Evolutionary conservation across 2,329 filamentous ascomycete genomes (phyloP), one percentile per base, ranked within the genome.

Genomic region (Curvularia verruculosa): DNA sequence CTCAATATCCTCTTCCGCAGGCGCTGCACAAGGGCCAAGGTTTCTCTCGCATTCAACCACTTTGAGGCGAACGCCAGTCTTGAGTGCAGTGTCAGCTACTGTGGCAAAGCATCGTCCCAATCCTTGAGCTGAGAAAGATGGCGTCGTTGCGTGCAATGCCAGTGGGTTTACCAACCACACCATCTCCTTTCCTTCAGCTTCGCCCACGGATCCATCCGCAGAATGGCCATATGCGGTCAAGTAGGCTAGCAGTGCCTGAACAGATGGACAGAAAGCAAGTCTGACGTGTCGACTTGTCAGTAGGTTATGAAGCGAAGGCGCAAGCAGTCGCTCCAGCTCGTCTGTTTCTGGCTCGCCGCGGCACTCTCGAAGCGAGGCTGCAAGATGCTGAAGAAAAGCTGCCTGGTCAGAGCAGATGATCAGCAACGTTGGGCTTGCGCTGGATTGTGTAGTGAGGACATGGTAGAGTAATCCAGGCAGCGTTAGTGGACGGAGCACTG

Each of bases 171-270:
- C 89, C 1, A 90, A 75, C 1, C 91, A 72, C 3, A 92, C 82
- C 72, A 61, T 66, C 48, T 66, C 52, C 18, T 48, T 47, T 15
- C 52, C 45, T 45, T 53, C 50, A 46, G 49, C 51, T 19, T 60
- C 57, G 21, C 34, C 59, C 34, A 47, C 34, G 29, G 58, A 44
- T 46, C 41, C 55, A 44, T 60, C 46, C 29, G 34, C 59, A 49
- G 57, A 40, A 21, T 54, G 60, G 41, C 59, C 63, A 47, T 58
- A 61, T 49, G 85, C 81, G 40, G 89, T 81, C 18, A 97, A 81
- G 68, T 89, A 91, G 34, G 91, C 91, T 52, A 91, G 88, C 6
- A 96, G 84, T 73, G 90, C 87, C 21, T 89, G 87, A 52, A 95
- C 83, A 2, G 89, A 91, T 0, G 91, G 87, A 52, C 87, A 84